Evolutionary conservation across 2,329 filamentous ascomycete species (phyloP).

Genomic region (Proliferodiscus dingleyae): DNA sequence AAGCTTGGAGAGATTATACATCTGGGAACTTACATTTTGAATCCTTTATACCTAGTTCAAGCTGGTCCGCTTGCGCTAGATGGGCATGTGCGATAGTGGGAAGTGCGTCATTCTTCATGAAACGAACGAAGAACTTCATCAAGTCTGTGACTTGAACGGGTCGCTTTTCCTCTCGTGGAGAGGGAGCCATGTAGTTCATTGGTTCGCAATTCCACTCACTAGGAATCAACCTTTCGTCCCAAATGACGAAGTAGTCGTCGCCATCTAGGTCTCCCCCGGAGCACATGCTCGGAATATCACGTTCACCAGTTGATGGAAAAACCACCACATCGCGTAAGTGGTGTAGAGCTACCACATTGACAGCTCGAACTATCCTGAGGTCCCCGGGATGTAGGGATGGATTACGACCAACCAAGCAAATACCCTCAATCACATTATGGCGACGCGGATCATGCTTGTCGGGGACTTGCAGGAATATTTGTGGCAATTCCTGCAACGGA

Average conservation of each 20-base stretch:
- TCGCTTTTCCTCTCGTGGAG: slow-evolving; percentile 49
- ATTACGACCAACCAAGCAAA: slow-evolving; percentile 84
- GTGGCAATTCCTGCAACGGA: slow-evolving; percentile 54
- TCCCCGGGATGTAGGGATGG: slow-evolving; percentile 93
- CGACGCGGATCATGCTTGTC: slow-evolving; percentile 45
- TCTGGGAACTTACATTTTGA: slow-evolving; percentile 52
- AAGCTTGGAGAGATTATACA: background rate
- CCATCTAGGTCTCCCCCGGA: slow-evolving; percentile 94
- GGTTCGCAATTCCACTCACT: slow-evolving; percentile 64
- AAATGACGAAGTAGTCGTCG: slow-evolving; percentile 92
- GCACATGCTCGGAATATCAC: slow-evolving; percentile 87
- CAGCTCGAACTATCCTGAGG: slow-evolving; percentile 78
- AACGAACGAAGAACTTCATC: slow-evolving; percentile 79
- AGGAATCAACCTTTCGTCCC: slow-evolving; percentile 74
- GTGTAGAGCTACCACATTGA: slow-evolving; percentile 66
- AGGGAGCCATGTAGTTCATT: slow-evolving; percentile 68
- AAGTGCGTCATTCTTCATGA: slow-evolving; percentile 87
- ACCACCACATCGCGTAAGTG: slow-evolving; percentile 85
- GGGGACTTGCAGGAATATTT: slow-evolving; percentile 85
- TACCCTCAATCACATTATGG: slow-evolving; percentile 64
- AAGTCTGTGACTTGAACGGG: slow-evolving; percentile 70
- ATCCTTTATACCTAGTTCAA: slow-evolving; percentile 57
- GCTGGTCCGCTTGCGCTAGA: slow-evolving; percentile 67
- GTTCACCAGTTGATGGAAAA: slow-evolving; percentile 76
- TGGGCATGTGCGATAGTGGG: slow-evolving; percentile 78